Base-by-base conservation (phyloP, 1,139 yeast genomes). In the Geotrichum histeridarum region DNA sequence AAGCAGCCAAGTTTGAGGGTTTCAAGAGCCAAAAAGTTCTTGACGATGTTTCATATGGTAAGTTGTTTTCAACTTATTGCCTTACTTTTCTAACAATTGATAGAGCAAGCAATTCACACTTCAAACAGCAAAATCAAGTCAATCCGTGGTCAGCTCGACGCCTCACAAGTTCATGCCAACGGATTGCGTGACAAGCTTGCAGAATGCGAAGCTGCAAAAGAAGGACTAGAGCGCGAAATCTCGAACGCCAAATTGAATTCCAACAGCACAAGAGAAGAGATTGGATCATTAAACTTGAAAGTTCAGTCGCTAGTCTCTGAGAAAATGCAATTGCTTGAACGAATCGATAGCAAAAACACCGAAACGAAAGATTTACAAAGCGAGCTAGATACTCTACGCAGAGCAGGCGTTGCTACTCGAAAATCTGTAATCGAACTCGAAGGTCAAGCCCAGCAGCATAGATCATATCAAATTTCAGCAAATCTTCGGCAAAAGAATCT, bases 311-410 rank as follows among this genome's bases (percentile, higher is more conserved):
- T 61, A 1, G 47, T 57, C 11, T 65, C 66, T 12, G 80, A 77
- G 41, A 77, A 76, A 48, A 66, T 72, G 12, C 69, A 70, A 11
- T 67, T 73, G 0, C 61, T 75, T 37, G 77, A 74, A 51, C 60
- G 75, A 31, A 58, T 79, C n/a, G 77, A 73, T 54, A 69, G 72
- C 54, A 75, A 75, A 60, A 76, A 71, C 70, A 72, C 70, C 31
- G 86, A 82, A 59, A 67, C 78, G 41, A 71, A 74, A 39, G 73
- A 72, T n/a, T 69, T 81, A 45, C 78, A 77, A 53, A 73, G 71
- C n/a, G 82, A 83, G 50, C 68, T 82, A n/a, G 78, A 77, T 45
- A 68, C 70, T 22, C 67, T 83, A 36, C 76, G 81, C 32, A 70
- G 72, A 15, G 72, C 77, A 5, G 80, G 78, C 58, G 77, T 82